Percentiles rank a stretch among this genome's conserved stretches.
These are phyloP conservation scores for Dothistroma pini DNA, from an alignment of 2,329 filamentous ascomycete species.

Conservation along the genomic window DNA sequence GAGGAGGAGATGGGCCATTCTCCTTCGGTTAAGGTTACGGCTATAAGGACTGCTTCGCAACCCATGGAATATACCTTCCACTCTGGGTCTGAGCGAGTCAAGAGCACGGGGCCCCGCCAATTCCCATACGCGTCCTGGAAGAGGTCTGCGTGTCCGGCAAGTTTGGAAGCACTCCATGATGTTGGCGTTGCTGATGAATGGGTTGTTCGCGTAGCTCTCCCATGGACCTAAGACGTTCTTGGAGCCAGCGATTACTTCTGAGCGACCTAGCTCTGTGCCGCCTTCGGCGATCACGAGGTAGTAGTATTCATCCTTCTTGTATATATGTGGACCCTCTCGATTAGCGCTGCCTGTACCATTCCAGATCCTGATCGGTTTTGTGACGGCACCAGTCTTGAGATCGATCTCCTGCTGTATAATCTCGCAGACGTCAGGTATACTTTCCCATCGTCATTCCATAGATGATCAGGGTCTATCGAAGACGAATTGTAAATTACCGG, in stretches of 20 bases:
- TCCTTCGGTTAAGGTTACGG: constrained; percentile 48
- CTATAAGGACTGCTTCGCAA: constrained; percentile 49
- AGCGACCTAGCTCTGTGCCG: constrained; percentile 41
- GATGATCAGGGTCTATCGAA: constrained; percentile 32
- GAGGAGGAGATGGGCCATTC: constrained; percentile 39
- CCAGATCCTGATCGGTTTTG: constrained; percentile 32
- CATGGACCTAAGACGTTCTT: constrained; percentile 36
- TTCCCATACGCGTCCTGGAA: constrained; percentile 51
- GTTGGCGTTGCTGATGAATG: constrained; percentile 27
- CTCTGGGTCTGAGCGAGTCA: constrained; percentile 44
- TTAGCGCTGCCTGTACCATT: constrained; percentile 36
- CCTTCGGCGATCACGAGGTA: constrained; percentile 39
- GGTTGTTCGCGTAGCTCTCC: constrained; percentile 25
- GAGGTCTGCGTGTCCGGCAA: constrained; percentile 55
- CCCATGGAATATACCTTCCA: constrained; percentile 52
- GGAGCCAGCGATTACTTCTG: constrained; percentile 39
- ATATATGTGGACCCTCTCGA: constrained; percentile 40
- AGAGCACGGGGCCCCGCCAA: constrained; percentile 53
- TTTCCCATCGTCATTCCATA: constrained; percentile 56
- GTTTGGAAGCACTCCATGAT: constrained; percentile 44
- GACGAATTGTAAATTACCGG: constrained; percentile 44
- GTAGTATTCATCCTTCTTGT: constrained; percentile 37
- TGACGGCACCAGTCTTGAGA: constrained; percentile 31
- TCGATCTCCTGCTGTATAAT: constrained; percentile 34
- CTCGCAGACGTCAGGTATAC: constrained; percentile 45